Conservation (phyloP, 352 stramenopile genomes). For the Phytophthora foliorum region DNA sequence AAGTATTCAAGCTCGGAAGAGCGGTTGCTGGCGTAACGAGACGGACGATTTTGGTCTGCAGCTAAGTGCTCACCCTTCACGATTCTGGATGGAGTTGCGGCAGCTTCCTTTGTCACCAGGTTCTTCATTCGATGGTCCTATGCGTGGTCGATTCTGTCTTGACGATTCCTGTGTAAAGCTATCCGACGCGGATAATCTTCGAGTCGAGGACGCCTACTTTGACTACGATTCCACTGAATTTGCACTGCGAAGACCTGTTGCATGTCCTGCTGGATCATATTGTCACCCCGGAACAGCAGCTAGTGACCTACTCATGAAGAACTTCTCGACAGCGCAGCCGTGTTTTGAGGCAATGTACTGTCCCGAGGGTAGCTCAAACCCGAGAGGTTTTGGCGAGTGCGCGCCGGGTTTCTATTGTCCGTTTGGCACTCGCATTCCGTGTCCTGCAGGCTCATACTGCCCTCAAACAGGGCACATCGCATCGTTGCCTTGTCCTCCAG, state of each 20-base stretch:
- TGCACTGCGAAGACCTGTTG: conserved; percentile 83
- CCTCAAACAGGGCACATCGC: conserved; percentile 82
- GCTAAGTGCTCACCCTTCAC: conserved; percentile 76
- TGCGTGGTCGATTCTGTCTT: conserved; percentile 95
- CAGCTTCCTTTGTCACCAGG: conserved; percentile 87
- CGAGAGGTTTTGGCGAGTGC: conserved; percentile 87
- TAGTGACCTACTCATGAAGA: conserved; percentile 82
- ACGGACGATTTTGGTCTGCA: conserved; percentile 97
- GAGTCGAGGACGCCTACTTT: conserved; percentile 80
- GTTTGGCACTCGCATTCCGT: conserved; percentile 89
- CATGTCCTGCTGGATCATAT: conserved; percentile 90
- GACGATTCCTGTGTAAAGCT: conserved; percentile 93
- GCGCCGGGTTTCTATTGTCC: conserved; percentile 94
- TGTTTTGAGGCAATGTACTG: conserved; percentile 94
- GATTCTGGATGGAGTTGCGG: conserved; percentile 96
- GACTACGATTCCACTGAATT: conserved; percentile 86
- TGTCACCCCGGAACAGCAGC: conserved; percentile 91
- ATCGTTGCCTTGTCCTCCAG: conserved; percentile 92
- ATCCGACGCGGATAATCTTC: conserved; percentile 84
- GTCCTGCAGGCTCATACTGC: conserved; percentile 94
- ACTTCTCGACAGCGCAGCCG: conserved; percentile 89
- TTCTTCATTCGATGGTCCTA: conserved; percentile 76
- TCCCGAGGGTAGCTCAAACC: conserved; percentile 87
- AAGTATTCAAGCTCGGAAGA: conserved; percentile 76
- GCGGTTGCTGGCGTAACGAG: conserved; percentile 95